These are phyloP conservation scores for Fistulinella prunicolor DNA, from an alignment of 768 basidiomycete species.

Conservation along the genomic window DNA sequence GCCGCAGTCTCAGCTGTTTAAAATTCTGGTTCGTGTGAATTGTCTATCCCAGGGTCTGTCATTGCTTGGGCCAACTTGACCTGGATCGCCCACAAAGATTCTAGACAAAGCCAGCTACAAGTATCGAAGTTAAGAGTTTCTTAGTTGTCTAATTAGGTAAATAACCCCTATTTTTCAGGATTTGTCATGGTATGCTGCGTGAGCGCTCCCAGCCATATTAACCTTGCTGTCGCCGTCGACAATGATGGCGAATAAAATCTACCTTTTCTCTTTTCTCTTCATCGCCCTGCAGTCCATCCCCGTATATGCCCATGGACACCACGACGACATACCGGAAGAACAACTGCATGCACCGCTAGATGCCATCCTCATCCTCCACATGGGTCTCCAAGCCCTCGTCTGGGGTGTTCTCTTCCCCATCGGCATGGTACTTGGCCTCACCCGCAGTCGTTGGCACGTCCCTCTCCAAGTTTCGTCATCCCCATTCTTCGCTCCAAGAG, in stretches of 20 bases:
- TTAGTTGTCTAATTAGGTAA: not conserved
- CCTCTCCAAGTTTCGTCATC: constrained; percentile 60
- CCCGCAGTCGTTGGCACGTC: constrained; percentile 87
- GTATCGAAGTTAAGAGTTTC: too few species aligned
- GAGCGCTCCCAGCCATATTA: too few species aligned
- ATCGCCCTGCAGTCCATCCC: constrained; percentile 5
- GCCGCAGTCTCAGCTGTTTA: too few species aligned
- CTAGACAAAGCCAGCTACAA: too few species aligned
- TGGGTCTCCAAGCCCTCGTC: constrained; percentile 67
- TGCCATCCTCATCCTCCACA: constrained; percentile 78
- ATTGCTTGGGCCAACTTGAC: too few species aligned
- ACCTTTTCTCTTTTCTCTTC: constrained; percentile 10
- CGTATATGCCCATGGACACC: constrained; percentile 53
- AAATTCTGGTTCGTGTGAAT: too few species aligned
- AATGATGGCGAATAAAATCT: not conserved
- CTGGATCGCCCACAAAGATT: too few species aligned
- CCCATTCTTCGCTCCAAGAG: not conserved
- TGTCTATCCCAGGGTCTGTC: too few species aligned
- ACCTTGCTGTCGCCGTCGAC: not conserved
- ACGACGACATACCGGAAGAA: constrained; percentile 61
- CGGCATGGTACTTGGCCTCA: constrained; percentile 73
- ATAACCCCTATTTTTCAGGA: not conserved
- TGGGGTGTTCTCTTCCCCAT: constrained; percentile 89
- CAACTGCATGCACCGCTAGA: constrained; percentile 67
- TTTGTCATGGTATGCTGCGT: too few species aligned